Percentiles rank a stretch among this genome's conserved stretches.
Evolutionary conservation across 768 basidiomycete genomes (phyloP).

Genomic region (Aureoboletus auriporus): DNA sequence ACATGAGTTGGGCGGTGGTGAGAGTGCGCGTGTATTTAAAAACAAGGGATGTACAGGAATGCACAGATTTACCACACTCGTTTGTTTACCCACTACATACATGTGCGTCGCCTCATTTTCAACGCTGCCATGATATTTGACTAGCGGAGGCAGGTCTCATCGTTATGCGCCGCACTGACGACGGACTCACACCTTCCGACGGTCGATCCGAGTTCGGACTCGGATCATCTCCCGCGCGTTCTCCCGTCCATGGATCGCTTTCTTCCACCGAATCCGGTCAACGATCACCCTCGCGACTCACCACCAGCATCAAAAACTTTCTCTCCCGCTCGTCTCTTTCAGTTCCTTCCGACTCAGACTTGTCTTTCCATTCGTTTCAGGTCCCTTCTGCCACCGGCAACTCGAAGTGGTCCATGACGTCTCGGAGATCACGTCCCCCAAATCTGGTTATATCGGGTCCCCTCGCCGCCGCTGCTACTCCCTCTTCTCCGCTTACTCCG

Average conservation of each 20-base stretch:
- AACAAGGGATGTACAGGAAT: no score
- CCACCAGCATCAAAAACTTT: constrained; percentile 33
- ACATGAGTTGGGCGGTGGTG: constrained; percentile 7
- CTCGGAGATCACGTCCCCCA: constrained; percentile 20
- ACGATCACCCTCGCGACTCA: constrained; percentile 16
- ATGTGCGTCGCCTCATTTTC: no score
- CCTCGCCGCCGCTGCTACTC: constrained; percentile 1
- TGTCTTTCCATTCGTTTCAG: constrained; percentile 10
- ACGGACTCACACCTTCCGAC: no score
- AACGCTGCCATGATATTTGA: no score
- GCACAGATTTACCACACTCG: no score
- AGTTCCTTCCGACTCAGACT: no score
- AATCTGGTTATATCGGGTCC: constrained; percentile 19
- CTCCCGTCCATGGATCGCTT: constrained; percentile 9
- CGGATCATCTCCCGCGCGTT: constrained; percentile 6
- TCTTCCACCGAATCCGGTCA: constrained; percentile 15
- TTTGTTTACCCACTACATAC: no score
- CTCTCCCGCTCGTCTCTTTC: constrained; percentile 28
- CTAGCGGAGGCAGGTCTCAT: no score
- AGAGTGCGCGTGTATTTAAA: not conserved
- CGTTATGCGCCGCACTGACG: constrained; percentile 16
- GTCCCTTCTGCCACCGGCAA: not conserved
- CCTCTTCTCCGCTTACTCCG: not conserved
- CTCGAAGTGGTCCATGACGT: constrained; percentile 10
- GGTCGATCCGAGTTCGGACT: constrained; percentile 17